Percentiles rank a stretch among this genome's conserved stretches.
phyloP scores from a whole-genome alignment of 2,329 filamentous ascomycete genomes.

The Xylaria sp. region DNA sequence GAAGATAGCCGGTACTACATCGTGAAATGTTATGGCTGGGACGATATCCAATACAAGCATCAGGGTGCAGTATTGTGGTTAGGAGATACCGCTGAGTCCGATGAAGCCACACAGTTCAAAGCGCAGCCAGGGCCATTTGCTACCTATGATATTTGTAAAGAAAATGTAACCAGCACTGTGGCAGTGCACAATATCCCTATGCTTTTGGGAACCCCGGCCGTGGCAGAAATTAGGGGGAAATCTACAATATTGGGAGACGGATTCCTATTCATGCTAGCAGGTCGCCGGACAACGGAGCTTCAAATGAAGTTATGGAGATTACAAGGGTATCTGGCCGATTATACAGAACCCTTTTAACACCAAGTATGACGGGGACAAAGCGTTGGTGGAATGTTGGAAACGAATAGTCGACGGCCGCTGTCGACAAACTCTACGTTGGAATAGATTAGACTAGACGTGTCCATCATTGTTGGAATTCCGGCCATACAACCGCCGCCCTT shows the following conservation, averaged over 20 bases:
- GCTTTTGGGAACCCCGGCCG: conserved; percentile 62
- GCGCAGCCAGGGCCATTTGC: conserved; percentile 54
- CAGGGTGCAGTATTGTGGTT: conserved; percentile 62
- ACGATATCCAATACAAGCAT: conserved; percentile 54
- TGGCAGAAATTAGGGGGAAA: conserved; percentile 54
- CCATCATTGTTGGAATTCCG: not conserved
- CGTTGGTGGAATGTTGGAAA: not conserved
- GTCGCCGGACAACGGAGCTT: conserved; percentile 56
- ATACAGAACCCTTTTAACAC: conserved; percentile 11
- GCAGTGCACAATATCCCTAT: conserved; percentile 64
- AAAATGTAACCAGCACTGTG: conserved; percentile 53
- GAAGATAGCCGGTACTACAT: conserved; percentile 53
- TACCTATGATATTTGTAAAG: conserved; percentile 56
- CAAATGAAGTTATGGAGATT: conserved; percentile 68
- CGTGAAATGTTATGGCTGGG: conserved; percentile 56
- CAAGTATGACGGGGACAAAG: not conserved
- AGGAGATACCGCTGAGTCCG: conserved; percentile 28
- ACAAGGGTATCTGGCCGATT: conserved; percentile 62
- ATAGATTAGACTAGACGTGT: not conserved
- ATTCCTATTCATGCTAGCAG: conserved; percentile 58
- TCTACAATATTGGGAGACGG: conserved; percentile 52
- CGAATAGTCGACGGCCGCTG: not conserved
- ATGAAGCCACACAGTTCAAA: conserved; percentile 4
- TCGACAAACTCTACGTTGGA: too few species aligned
- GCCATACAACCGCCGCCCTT: too few species aligned